Percentiles rank a stretch among this genome's conserved stretches.
These are phyloP conservation scores for Halophytophthora polymorphica DNA, from an alignment of 352 stramenopile species.

Conservation along the genomic window DNA sequence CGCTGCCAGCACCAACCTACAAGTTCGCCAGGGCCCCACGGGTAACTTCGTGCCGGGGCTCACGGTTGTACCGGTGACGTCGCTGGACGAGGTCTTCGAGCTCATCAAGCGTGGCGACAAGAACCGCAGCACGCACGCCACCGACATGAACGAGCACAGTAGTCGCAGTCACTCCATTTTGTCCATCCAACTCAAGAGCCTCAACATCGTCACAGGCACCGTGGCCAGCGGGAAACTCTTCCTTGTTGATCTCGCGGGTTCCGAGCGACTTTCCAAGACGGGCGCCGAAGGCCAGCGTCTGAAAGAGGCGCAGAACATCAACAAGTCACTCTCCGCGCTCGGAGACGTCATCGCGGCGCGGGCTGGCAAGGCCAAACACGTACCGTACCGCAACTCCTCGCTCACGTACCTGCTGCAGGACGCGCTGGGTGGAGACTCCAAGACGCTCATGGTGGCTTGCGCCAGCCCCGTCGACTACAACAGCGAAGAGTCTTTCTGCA, in stretches of 20 bases:
- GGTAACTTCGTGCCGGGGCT: constrained; percentile 85
- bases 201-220: constrained; percentile 73
- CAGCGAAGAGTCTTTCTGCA: constrained; percentile 90
- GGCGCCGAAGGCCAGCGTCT: constrained; percentile 80
- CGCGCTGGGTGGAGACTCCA: constrained; percentile 88
- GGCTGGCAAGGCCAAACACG: constrained; percentile 87
- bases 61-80: constrained; percentile 68
- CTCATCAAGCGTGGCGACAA: constrained; percentile 85
- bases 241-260: constrained; percentile 89
- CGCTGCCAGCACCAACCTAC: constrained; percentile 73
- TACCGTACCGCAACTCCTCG: constrained; percentile 94
- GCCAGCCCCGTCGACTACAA: constrained; percentile 90
- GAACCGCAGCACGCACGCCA: constrained; percentile 82
- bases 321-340: constrained; percentile 94
- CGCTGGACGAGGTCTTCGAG: constrained; percentile 81
- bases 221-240: constrained; percentile 79
- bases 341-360: constrained; percentile 95
- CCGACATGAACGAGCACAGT: constrained; percentile 90
- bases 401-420: constrained; percentile 94
- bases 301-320: constrained; percentile 93
- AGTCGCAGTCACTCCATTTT: constrained; percentile 87
- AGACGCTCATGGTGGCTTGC: constrained; percentile 93
- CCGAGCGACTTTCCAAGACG: constrained; percentile 88
- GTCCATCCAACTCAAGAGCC: constrained; percentile 81
- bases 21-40: constrained; percentile 76